These are phyloP conservation scores for Picea sitchensis DNA, from an alignment of 75 land plant species.

Conservation along the genomic window DNA sequence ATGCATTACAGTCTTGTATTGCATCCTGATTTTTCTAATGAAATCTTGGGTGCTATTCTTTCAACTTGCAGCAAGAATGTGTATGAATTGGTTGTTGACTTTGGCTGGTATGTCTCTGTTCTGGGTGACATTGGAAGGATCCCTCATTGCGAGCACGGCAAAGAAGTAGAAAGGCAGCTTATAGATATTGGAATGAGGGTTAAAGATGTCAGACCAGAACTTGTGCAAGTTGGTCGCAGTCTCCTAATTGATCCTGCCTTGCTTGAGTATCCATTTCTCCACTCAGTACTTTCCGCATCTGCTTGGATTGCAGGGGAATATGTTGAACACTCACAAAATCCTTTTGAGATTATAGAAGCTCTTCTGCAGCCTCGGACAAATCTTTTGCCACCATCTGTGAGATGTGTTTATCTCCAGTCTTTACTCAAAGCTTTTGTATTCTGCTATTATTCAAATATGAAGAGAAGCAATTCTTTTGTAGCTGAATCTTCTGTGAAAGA, in stretches of 20 bases:
- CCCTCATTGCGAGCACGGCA: constrained; percentile 71
- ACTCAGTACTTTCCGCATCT: constrained; percentile 72
- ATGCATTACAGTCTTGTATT: constrained; percentile 60
- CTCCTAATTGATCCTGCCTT: constrained; percentile 88
- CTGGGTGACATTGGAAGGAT: constrained; percentile 77
- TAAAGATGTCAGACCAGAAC: constrained; percentile 68
- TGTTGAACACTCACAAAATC: constrained; percentile 64
- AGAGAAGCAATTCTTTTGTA: neutral
- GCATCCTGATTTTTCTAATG: constrained; percentile 78
- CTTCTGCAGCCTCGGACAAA: constrained; percentile 83
- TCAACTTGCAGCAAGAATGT: constrained; percentile 61
- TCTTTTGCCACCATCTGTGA: constrained; percentile 61
- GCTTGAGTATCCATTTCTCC: constrained; percentile 57
- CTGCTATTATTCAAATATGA: constrained; percentile 29
- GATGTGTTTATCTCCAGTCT: constrained; percentile 86
- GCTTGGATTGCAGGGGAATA: constrained; percentile 96
- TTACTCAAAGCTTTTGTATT: constrained; percentile 73
- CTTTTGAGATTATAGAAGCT: constrained; percentile 81
- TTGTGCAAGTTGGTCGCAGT: constrained; percentile 67
- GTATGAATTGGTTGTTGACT: constrained; percentile 81
- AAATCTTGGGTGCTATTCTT: constrained; percentile 74
- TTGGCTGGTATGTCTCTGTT: constrained; percentile 90
- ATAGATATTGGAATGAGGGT: constrained; percentile 90
- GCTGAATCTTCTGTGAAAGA: neutral
- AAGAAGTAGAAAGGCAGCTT: constrained; percentile 88